Conservation (phyloP, 441 rosid genomes). For the Eutrema salsugineum region DNA sequence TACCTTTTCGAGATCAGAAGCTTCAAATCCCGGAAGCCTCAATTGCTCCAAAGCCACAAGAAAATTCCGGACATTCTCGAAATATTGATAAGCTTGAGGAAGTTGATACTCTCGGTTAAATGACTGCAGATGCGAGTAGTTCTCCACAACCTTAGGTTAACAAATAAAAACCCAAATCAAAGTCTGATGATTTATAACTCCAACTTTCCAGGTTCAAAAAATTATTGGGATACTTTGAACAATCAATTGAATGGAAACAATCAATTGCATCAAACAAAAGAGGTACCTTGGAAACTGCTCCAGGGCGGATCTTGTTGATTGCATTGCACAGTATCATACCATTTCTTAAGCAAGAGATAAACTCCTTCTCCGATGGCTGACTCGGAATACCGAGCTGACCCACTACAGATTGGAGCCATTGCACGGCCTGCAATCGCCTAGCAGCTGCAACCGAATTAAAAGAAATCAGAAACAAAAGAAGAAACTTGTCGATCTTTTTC, state of each 20-base stretch:
- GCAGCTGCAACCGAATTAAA: conserved; percentile 49
- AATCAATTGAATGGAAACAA: background rate
- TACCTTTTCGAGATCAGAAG: conserved; percentile 96
- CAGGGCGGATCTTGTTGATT: conserved; percentile 79
- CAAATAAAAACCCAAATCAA: background rate
- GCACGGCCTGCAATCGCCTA: conserved; percentile 67
- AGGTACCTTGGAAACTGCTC: conserved; percentile 74
- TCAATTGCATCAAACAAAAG: too few species aligned
- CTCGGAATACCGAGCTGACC: conserved; percentile 61
- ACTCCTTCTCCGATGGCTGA: conserved; percentile 74
- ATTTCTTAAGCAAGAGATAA: conserved; percentile 84
- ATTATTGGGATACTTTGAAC: background rate
- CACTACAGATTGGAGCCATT: conserved; percentile 68
- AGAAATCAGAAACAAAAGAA: background rate
- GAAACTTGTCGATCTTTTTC: too few species aligned
- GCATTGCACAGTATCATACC: conserved; percentile 77
- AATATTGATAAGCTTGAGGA: conserved; percentile 80
- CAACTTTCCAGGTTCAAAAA: background rate
- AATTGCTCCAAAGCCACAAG: conserved; percentile 76
- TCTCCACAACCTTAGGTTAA: conserved; percentile 72
- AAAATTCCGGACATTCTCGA: conserved; percentile 87
- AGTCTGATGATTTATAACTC: background rate
- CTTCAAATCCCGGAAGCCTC: conserved; percentile 88
- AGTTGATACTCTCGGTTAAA: conserved; percentile 61
- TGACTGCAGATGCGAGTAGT: conserved; percentile 39